These are phyloP conservation scores for Mallotus japonicus DNA, from an alignment of 441 rosid genomes.

Conservation along the genomic window DNA sequence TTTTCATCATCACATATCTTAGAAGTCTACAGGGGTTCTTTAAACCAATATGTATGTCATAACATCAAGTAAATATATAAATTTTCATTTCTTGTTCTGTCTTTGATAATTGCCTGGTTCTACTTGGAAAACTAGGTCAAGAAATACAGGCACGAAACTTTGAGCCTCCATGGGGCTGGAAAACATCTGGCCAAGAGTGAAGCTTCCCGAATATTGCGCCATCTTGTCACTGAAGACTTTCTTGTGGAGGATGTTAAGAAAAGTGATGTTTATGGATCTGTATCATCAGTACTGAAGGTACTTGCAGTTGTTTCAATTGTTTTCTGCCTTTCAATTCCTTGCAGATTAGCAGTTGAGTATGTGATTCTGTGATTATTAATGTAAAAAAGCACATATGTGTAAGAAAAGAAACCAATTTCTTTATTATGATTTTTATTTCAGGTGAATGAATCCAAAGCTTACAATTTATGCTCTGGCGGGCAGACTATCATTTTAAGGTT, in stretches of 20 bases:
- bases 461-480: conserved; percentile 46
- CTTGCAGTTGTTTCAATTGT: conserved; percentile 19
- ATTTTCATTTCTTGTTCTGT: conserved; percentile 17
- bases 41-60: conserved; percentile 67
- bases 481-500: conserved; percentile 68
- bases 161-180: conserved; percentile 88
- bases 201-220: conserved; percentile 78
- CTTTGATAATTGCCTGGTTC: conserved; percentile 19
- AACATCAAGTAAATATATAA: background rate
- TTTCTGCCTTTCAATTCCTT: background rate
- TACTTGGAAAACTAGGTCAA: conserved; percentile 57
- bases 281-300: conserved; percentile 88
- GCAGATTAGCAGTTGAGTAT: background rate
- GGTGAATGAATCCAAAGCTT: conserved; percentile 76
- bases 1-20: conserved; percentile 77
- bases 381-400: background rate
- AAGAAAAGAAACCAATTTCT: background rate
- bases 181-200: conserved; percentile 73
- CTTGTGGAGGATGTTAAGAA: conserved; percentile 88
- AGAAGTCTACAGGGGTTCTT: conserved; percentile 92
- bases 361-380: background rate
- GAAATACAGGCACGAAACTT: conserved; percentile 71
- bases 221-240: conserved; percentile 78
- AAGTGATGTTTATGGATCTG: conserved; percentile 89
- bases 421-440: conserved; percentile 31